Conservation (phyloP, 2,329 filamentous ascomycete genomes). For the Ophiosphaerella korrae region DNA sequence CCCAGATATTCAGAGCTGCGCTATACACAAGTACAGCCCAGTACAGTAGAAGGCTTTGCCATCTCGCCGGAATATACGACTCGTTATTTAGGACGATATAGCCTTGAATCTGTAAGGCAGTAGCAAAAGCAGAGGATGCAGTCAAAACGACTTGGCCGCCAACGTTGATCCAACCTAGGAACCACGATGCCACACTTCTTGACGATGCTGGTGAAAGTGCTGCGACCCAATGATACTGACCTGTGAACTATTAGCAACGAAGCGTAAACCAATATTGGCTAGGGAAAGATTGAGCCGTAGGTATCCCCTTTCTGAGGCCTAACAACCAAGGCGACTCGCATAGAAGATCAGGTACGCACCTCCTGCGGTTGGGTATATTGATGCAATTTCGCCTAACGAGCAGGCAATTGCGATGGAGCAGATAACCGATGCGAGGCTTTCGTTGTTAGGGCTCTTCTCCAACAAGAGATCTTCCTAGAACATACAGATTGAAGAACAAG, state of each 20-base stretch:
- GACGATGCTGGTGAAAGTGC: constrained; percentile 44
- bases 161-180: constrained; percentile 52
- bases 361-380: constrained; percentile 73
- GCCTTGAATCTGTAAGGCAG: constrained; percentile 44
- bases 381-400: constrained; percentile 73
- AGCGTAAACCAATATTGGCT: too few relatives aligned
- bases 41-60: constrained; percentile 55
- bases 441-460: neutral
- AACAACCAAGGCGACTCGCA: too few relatives aligned
- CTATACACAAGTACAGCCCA: constrained; percentile 36
- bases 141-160: constrained; percentile 55
- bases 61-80: constrained; percentile 46
- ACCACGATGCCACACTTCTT: constrained; percentile 47
- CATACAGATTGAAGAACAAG: constrained; percentile 54
- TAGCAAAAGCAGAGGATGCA: constrained; percentile 56
- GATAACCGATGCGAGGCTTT: constrained; percentile 50
- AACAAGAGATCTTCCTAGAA: too few relatives aligned
- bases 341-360: constrained; percentile 50
- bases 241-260: constrained; percentile 18
- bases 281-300: too few relatives aligned
- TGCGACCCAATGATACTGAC: constrained; percentile 56
- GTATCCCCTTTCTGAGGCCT: too few relatives aligned
- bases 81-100: constrained; percentile 46
- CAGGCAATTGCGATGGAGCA: constrained; percentile 69
- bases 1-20: constrained; percentile 46